Base-by-base conservation (phyloP, 2,329 filamentous ascomycete species). In the Amauroascus verrucosus region DNA sequence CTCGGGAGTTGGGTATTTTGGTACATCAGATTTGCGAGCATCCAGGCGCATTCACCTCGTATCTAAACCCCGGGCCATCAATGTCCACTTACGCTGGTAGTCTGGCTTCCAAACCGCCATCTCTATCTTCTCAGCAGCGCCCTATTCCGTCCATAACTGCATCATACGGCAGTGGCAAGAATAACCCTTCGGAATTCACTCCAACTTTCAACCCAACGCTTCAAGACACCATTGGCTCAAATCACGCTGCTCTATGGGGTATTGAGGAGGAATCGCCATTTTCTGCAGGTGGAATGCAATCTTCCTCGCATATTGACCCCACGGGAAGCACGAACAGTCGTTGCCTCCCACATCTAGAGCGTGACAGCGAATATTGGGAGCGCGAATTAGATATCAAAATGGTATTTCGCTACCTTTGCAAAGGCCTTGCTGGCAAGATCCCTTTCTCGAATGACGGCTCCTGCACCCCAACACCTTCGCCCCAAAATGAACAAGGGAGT, bases 301-400 rank as follows among this genome's bases (percentile, higher is more conserved):
- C 38, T 13, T 33, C 24, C 2, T n/a, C 26, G 20, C 6, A 26
- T 11, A 18, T 18, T 20, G 20, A 40, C 6, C 16, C 4, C 6
- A 5, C 5, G 11, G 16, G 37, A 35, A 4, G 14, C n/a, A 18
- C 16, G 41, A 40, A 26, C 38, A 32, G 9, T n/a, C 20, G 9
- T 7, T 22, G 18, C 56, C 8, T 59, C 71, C 14, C 7, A 67
- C 73, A 48, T 7, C 57, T 75, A 32, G 72, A 87, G 61, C 67
- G 70, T 45, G 79, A 82, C 55, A 74, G 74, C 20, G 86, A 93
- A 33, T 93, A 95, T 64, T 98, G 93, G 93, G 90, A 97, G 70
- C 83, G 85, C 56, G 87, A 95, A 51, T 78, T 97, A 4, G 90
- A 97, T 63, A 81, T 96, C 59, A 86, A 86, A 65, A 85, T 95